A percentile compares a stretch with the other conserved stretches of the same genome.
phyloP scores from a whole-genome alignment of 2,329 filamentous ascomycete genomes.

The Colletotrichum sp. region DNA sequence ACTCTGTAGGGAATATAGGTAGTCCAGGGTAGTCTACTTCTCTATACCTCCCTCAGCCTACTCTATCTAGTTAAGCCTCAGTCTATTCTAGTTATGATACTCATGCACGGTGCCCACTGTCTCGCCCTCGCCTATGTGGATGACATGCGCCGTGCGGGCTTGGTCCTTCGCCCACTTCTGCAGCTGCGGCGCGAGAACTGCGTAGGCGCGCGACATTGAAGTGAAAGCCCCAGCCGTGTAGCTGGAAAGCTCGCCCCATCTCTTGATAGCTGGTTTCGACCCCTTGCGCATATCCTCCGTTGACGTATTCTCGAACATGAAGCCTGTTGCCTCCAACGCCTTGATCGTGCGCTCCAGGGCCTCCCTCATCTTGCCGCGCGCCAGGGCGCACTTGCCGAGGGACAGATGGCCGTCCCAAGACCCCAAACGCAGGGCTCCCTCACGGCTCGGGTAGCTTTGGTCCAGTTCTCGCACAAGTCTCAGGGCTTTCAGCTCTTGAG shows the following conservation, averaged over 20 bases:
- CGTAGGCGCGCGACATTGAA: conserved; percentile 21
- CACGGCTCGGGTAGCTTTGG: conserved; percentile 23
- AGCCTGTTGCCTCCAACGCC: conserved; percentile 31
- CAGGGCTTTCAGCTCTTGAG: not conserved
- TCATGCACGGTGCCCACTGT: not conserved
- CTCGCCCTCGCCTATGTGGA: conserved; percentile 28
- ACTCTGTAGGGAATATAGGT: no score
- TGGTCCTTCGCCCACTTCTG: conserved; percentile 22
- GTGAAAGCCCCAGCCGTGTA: conserved; percentile 16
- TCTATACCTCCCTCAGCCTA: no score
- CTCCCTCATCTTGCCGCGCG: not conserved
- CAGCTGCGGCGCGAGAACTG: conserved; percentile 25
- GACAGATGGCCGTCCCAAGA: conserved; percentile 25
- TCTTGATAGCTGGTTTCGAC: conserved; percentile 20
- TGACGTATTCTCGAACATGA: conserved; percentile 19
- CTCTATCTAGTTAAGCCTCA: no score
- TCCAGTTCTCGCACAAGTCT: conserved; percentile 24
- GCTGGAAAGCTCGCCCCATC: conserved; percentile 26
- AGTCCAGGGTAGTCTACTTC: no score
- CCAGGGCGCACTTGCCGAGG: conserved; percentile 4
- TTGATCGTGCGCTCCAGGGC: conserved; percentile 24
- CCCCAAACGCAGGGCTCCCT: conserved; percentile 17
- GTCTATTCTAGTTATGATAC: not conserved
- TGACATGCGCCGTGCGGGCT: conserved; percentile 25
- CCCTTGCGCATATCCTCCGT: not conserved